Base-by-base conservation (phyloP, 345 rosid genomes). In the Nasturtium officinale region DNA sequence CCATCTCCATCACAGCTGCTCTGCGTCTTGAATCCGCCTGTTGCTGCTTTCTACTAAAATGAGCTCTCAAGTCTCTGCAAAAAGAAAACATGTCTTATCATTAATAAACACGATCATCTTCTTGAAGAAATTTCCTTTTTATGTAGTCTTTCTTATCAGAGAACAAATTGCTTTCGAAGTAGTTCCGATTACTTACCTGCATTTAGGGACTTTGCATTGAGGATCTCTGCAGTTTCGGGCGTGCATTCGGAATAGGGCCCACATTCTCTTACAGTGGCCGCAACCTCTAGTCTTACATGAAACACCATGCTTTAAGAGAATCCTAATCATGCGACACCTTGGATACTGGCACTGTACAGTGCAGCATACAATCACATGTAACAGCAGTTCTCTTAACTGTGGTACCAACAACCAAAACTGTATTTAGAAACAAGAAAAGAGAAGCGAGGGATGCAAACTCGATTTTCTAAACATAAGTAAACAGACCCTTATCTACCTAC, bases 1-100 rank as follows among this genome's bases (percentile, higher is more conserved):
- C 89, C 99, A 95, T 95, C 88, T 95, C 98, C 96, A 85, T 95
- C 75, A 95, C 98, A 61, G 99, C 98, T 53, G 97, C 98, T 85
- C 99, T 86, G 37, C 99, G 88, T 70, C 96, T 82, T 48, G 98
- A 87, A 83, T 87, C 99, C 25, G 98, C 88, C 83, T 95, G 97
- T 80, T 90, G 96, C 79, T 91, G 97, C 67, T 88, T 83, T 83
- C 96, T 85, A 82, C 98, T 86, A 83, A 86, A 74, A 85, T 86
- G 96, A 69, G 88, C 97, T 83, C 85, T 88, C 42, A 95, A 80
- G 43, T 91, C 99, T 80, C 99, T 95, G 96, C 65, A 47, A 54
- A 71, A n/a, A 21, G n/a, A 65, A 40, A 6, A 7, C 38, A 46
- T 7, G 58, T 64, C 77, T 17, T 9, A 76, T 52, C 65, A 54